A percentile compares a stretch with the other conserved stretches of the same genome.
Evolutionary conservation across 371 early-diverging fungal species (phyloP).

Genomic region (Apophysomyces ossiformis): DNA sequence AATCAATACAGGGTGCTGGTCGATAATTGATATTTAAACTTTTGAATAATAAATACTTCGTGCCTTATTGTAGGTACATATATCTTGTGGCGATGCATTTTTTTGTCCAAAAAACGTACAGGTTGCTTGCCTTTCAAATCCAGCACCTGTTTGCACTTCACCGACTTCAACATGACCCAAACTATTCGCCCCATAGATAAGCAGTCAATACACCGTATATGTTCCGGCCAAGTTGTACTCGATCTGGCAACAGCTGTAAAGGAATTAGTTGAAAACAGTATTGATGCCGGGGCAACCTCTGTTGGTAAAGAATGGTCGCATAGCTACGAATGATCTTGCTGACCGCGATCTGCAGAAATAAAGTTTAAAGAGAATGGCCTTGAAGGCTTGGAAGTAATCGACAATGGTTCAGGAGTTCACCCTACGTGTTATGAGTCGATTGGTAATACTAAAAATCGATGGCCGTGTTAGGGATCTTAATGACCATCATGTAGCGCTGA

Average conservation of each 20-base stretch:
- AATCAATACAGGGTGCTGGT: too few species aligned
- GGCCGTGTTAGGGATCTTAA: not conserved
- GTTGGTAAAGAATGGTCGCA: constrained; percentile 61
- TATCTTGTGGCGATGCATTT: too few species aligned
- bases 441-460: constrained; percentile 43
- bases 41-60: too few species aligned
- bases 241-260: constrained; percentile 88
- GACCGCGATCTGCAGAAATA: constrained; percentile 59
- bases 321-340: not conserved
- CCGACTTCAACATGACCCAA: not conserved
- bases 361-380: constrained; percentile 82
- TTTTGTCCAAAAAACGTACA: too few species aligned
- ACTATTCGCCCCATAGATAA: constrained; percentile 47
- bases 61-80: too few species aligned
- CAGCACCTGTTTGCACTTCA: too few species aligned
- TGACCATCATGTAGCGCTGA: constrained; percentile 47
- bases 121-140: too few species aligned
- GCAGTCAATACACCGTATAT: constrained; percentile 71
- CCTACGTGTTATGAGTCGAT: constrained; percentile 64
- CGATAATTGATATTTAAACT: too few species aligned
- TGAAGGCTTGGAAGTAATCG: constrained; percentile 76
- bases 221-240: constrained; percentile 92
- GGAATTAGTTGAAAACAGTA: constrained; percentile 97
- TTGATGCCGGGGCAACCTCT: constrained; percentile 90
- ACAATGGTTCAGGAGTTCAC: constrained; percentile 87